phyloP scores from a whole-genome alignment of 2,329 filamentous ascomycete species.

The Pleomassaria siparia region DNA sequence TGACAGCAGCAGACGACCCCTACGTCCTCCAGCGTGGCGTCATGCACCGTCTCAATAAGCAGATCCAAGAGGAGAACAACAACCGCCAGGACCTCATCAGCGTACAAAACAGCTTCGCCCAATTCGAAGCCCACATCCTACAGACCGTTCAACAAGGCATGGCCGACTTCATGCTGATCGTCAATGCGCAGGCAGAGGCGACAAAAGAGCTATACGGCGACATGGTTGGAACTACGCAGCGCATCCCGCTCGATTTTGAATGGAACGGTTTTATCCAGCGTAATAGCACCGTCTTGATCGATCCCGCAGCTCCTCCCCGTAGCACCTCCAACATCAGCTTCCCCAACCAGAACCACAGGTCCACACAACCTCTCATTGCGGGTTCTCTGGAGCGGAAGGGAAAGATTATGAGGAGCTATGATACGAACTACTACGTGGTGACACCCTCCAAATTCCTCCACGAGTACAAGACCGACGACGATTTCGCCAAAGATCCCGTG shows the following conservation, averaged over 20 bases:
- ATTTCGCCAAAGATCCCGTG: slow-evolving; percentile 68
- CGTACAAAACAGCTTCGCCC: slow-evolving; percentile 86
- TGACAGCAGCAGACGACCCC: slow-evolving; percentile 76
- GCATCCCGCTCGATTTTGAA: slow-evolving; percentile 82
- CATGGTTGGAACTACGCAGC: slow-evolving; percentile 74
- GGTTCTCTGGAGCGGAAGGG: slow-evolving; percentile 89
- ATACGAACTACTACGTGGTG: slow-evolving; percentile 83
- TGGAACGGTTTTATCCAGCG: slow-evolving; percentile 83
- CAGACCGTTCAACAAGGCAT: slow-evolving; percentile 80
- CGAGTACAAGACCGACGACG: slow-evolving; percentile 93
- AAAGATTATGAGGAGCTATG: slow-evolving; percentile 80
- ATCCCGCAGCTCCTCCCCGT: slow-evolving; percentile 73
- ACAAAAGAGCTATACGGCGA: slow-evolving; percentile 78
- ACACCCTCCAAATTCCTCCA: slow-evolving; percentile 87
- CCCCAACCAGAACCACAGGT: slow-evolving; percentile 81
- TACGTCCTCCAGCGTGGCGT: slow-evolving; percentile 85
- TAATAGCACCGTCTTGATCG: slow-evolving; percentile 70
- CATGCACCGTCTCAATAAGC: slow-evolving; percentile 81
- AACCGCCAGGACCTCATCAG: slow-evolving; percentile 87
- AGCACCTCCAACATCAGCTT: slow-evolving; percentile 74
- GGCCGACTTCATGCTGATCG: slow-evolving; percentile 78
- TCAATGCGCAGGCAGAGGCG: slow-evolving; percentile 79
- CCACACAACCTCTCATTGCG: slow-evolving; percentile 82
- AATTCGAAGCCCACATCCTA: slow-evolving; percentile 85
- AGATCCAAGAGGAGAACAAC: slow-evolving; percentile 94